These are phyloP conservation scores for Chlorokybus atmophyticus DNA, from an alignment of 139 green algal genomes.

Conservation along the genomic window DNA sequence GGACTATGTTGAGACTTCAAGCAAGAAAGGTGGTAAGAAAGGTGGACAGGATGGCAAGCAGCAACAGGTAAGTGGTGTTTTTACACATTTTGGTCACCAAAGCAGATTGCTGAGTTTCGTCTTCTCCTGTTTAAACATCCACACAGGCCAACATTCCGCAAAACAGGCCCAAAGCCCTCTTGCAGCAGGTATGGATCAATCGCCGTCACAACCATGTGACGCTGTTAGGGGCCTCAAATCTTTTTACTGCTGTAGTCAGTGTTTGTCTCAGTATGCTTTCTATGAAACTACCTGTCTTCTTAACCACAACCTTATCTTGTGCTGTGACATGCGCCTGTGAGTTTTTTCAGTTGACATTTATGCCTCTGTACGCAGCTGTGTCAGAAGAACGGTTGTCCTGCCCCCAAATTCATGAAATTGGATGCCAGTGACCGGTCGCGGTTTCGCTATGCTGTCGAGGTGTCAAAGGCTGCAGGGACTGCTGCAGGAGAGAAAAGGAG, in stretches of 20 bases:
- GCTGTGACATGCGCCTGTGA: too few species aligned
- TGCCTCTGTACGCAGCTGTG: too few species aligned
- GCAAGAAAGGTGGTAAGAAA: constrained; percentile 9
- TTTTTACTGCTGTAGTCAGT: too few species aligned
- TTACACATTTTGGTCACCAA: neutral
- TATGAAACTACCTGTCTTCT: too few species aligned
- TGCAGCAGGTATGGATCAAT: too few species aligned
- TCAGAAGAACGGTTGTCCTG: constrained; percentile 40
- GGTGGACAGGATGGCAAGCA: neutral
- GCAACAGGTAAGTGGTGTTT: constrained; percentile 1
- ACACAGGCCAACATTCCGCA: neutral
- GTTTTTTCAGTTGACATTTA: too few species aligned
- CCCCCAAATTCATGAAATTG: constrained; percentile 55
- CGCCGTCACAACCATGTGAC: too few species aligned
- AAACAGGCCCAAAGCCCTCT: constrained; percentile 51
- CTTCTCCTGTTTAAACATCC: neutral
- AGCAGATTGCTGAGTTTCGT: neutral
- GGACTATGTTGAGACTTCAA: neutral
- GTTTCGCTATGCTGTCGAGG: constrained; percentile 30
- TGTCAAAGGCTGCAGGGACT: constrained; percentile 10
- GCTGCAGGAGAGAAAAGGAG: constrained; percentile 6
- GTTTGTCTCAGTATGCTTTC: too few species aligned
- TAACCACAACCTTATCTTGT: too few species aligned
- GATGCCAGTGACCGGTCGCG: neutral
- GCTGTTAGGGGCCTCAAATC: too few species aligned